These are phyloP conservation scores for Trypanosoma congolense DNA, from an alignment of 208 protist genomes.

Conservation along the genomic window DNA sequence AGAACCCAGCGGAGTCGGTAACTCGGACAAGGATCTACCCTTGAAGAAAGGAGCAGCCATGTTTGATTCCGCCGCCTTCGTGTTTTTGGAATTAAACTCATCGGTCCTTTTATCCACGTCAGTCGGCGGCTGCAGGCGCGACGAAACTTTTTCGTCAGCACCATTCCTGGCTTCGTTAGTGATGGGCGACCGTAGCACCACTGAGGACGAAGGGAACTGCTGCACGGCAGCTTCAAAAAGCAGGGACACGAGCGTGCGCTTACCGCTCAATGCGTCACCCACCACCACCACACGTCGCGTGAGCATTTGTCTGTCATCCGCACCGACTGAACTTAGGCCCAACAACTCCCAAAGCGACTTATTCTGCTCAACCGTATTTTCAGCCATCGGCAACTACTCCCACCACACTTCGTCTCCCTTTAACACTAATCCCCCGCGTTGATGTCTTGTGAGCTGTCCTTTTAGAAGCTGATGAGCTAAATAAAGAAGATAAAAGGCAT, in stretches of 20 bases:
- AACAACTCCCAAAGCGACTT: constrained; percentile 48
- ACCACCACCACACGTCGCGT: constrained; percentile 59
- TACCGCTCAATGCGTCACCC: constrained; percentile 62
- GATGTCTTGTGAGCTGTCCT: too few species aligned
- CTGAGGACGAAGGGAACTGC: constrained; percentile 22
- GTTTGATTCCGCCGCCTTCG: too few species aligned
- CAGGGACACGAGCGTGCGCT: constrained; percentile 61
- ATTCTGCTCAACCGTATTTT: neutral
- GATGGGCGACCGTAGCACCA: constrained; percentile 1
- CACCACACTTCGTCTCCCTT: neutral
- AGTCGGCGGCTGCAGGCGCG: constrained; percentile 1
- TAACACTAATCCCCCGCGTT: too few species aligned
- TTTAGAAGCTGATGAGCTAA: too few species aligned
- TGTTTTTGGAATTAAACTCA: too few species aligned
- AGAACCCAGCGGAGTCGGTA: constrained; percentile 2
- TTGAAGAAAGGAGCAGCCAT: constrained; percentile 5
- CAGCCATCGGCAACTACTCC: neutral
- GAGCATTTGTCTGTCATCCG: constrained; percentile 30
- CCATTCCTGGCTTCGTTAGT: too few species aligned
- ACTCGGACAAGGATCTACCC: constrained; percentile 25
- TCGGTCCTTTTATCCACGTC: constrained; percentile 2
- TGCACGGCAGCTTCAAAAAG: constrained; percentile 60
- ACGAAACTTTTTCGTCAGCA: neutral
- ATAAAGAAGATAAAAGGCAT: too few species aligned
- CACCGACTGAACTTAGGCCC: constrained; percentile 38